Base-by-base conservation (phyloP, 1,284 basidiomycete genomes). In the Moesziomyces parantarcticus region DNA sequence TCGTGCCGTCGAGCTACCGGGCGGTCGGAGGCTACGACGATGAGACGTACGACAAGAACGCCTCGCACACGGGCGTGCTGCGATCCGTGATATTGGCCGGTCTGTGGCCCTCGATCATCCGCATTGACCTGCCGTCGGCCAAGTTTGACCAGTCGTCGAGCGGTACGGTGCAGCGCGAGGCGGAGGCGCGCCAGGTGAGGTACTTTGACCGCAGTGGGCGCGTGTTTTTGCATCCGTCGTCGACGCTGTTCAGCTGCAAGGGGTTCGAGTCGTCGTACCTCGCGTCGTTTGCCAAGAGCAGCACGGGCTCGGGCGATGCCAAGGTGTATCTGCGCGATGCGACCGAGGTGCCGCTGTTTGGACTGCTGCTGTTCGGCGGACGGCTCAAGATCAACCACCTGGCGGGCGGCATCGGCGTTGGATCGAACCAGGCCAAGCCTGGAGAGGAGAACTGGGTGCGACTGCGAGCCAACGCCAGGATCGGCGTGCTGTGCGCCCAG, bases 241-340 rank as follows among this genome's bases (percentile, higher is more conserved):
- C 92, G 49, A 87, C 92, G 8, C 85, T 95, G 32, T 97, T 97
- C 82, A 87, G 86, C 46, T 64, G 61, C 52, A 87, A 88, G 23
- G 87, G 87, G 32, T 94, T 92, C 89, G 90, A 89, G 58, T 88
- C 89, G 32, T 90, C 90, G 4, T 94, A 94, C 83, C 81, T 95
- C 48, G 88, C 90, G 6, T 94, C 92, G 80, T 97, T 95, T 84
- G 87, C 89, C 76, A 92, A 93, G 84, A 89, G 91, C 59, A 88
- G 90, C 85, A 93, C 92, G 25, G 71, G 62, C 0, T 57, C 50
- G 8, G 61, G 51, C 9, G 63, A 73, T 14, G 90, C 87, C 34
- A 95, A 96, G 83, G 87, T 94, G 1, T 97, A 92, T 83, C 80
- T 97, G 75, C 87, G 93, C 50, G 94, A 95, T 84, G 93, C 90